Evolutionary conservation across 1,139 yeast species (phyloP), one percentile per base, ranked within the genome.

Genomic region (Geotrichum phurueaensis): DNA sequence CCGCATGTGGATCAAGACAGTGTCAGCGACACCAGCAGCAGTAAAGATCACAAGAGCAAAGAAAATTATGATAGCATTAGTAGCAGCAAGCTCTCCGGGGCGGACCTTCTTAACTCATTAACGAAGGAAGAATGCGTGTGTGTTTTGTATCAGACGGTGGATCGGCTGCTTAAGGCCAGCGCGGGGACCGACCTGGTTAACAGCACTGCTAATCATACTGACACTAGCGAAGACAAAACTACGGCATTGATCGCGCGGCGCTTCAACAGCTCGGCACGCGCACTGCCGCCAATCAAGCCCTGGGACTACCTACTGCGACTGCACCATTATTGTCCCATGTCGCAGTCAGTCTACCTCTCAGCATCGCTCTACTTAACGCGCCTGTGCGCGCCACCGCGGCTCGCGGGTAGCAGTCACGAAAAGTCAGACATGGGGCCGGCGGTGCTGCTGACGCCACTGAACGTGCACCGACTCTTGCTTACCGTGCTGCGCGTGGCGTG

Each of bases 401-500:
- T 15, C 13, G 13, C 70, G 63, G 51, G 69, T 67, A 54, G 66
- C 65, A 13, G 64, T 79, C 22, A 76, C 75, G n/a, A 65, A 79
- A 18, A 75, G 79, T 0, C 71, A n/a, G n/a, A n/a, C 69, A 7
- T 67, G 71, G 12, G 79, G 81, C 60, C 77, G 76, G 1, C 84
- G 81, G 25, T 25, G 22, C 70, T 65, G 51, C 66, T 80, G n/a
- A 75, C 80, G 0, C 71, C 69, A 4, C 67, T 72, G 10, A 79
- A 81, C 57, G 78, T 76, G 1, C 84, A 82, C 68, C 72, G 86
- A 27, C 64, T 83, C 22, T 71, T 81, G 15, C 75, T 81, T 43
- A 81, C 85, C 0, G 74, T 81, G 1, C 69, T 82, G 15, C 71
- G 86, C 18, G 69, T 83, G 0, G 79, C 85, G 5, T 76, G 82